These are phyloP conservation scores for Bipolaris cookei DNA, from an alignment of 2,329 filamentous ascomycete species.

Conservation along the genomic window DNA sequence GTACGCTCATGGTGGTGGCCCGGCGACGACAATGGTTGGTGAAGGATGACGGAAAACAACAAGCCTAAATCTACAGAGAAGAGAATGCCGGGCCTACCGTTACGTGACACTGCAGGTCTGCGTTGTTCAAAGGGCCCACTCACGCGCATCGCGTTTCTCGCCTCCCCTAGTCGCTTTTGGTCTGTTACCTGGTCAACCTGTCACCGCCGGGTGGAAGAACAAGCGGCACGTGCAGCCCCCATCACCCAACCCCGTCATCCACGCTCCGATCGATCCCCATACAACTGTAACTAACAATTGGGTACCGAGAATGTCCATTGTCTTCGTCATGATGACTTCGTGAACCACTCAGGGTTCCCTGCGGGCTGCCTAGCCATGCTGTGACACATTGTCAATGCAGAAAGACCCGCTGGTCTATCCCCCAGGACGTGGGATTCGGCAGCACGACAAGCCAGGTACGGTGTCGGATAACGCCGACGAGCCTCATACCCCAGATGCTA, in stretches of 20 bases:
- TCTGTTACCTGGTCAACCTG: slow-evolving; percentile 32
- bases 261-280: neutral
- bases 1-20: slow-evolving; percentile 63
- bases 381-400: neutral
- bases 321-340: neutral
- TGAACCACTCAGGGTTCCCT: neutral
- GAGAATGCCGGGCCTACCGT: slow-evolving; percentile 40
- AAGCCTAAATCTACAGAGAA: slow-evolving; percentile 35
- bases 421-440: slow-evolving; percentile 3
- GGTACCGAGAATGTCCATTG: neutral
- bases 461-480: slow-evolving; percentile 5
- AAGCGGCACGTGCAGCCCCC: slow-evolving; percentile 24
- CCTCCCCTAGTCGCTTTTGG: slow-evolving; percentile 23
- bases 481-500: slow-evolving; percentile 2
- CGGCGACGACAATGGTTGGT: slow-evolving; percentile 16
- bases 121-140: slow-evolving; percentile 26
- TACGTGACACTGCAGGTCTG: slow-evolving; percentile 39
- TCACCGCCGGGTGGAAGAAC: slow-evolving; percentile 20
- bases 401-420: neutral
- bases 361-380: neutral
- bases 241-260: neutral
- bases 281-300: neutral
- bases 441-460: neutral
- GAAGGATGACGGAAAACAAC: slow-evolving; percentile 25
- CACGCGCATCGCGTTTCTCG: slow-evolving; percentile 32